A percentile compares a stretch with the other conserved stretches of the same genome.
Conservation (phyloP, 1,139 yeast species). For the Yamadazyma diddensiae region DNA sequence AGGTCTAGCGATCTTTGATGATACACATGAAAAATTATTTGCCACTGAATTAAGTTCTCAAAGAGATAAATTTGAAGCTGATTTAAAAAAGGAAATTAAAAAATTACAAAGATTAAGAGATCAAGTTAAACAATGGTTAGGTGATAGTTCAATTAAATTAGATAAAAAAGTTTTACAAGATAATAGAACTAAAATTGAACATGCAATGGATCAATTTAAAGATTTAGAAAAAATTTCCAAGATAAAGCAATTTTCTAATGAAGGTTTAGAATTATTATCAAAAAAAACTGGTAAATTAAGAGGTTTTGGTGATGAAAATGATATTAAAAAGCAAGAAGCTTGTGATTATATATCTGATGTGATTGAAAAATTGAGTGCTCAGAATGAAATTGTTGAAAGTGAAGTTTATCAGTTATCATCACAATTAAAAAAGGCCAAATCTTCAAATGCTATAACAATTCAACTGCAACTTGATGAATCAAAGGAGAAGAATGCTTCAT, state of each 20-base stretch:
- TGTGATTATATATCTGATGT: constrained; percentile 68
- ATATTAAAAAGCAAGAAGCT: constrained; percentile 71
- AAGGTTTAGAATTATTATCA: constrained; percentile 77
- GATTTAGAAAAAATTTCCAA: constrained; percentile 93
- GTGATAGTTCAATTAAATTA: constrained; percentile 89
- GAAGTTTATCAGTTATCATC: constrained; percentile 58
- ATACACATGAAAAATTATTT: constrained; percentile 81
- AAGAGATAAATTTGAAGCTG: constrained; percentile 91
- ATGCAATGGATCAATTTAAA: constrained; percentile 95
- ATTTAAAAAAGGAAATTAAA: constrained; percentile 92
- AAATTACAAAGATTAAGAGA: constrained; percentile 92
- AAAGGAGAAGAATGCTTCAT: constrained; percentile 68
- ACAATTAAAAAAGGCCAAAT: constrained; percentile 52
- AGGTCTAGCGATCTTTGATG: constrained; percentile 87
- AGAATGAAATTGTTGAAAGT: constrained; percentile 75
- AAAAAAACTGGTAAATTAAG: constrained; percentile 31
- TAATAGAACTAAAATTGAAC: constrained; percentile 79
- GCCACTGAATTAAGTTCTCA: constrained; percentile 82
- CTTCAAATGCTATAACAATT: constrained; percentile 28
- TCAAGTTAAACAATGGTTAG: constrained; percentile 93
- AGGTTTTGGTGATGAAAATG: constrained; percentile 65
- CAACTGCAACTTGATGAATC: constrained; percentile 58
- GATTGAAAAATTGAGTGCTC: constrained; percentile 81
- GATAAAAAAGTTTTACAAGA: constrained; percentile 73
- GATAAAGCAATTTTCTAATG: constrained; percentile 93